Percentiles rank a stretch among this genome's conserved stretches.
Evolutionary conservation across 2,329 filamentous ascomycete genomes (phyloP).

Genomic region (Colletotrichum graminicola): DNA sequence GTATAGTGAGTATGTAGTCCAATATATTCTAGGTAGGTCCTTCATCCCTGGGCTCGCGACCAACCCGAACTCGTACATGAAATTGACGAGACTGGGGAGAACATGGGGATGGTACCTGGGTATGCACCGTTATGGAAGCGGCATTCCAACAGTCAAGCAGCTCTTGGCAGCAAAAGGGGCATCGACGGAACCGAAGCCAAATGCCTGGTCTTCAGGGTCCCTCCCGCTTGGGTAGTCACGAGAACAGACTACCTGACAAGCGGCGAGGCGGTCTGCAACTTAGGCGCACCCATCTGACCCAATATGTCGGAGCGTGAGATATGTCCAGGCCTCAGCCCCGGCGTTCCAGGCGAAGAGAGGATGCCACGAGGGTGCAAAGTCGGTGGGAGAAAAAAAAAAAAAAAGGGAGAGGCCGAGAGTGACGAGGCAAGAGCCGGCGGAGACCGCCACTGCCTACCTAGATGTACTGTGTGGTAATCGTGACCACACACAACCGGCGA

Average conservation of each 20-base stretch:
- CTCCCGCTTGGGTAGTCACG: conserved; percentile 36
- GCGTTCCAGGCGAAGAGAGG: not conserved
- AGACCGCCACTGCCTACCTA: not conserved
- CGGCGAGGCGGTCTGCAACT: conserved; percentile 37
- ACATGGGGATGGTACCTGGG: not conserved
- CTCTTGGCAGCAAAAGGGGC: not conserved
- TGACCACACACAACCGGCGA: conserved; percentile 1
- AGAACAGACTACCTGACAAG: conserved; percentile 37
- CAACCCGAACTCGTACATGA: not conserved
- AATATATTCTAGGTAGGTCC: too few species aligned
- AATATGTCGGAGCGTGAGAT: conserved; percentile 1
- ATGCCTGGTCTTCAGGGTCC: conserved; percentile 40
- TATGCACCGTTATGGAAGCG: conserved; percentile 2
- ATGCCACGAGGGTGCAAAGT: not conserved
- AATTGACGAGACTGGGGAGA: not conserved
- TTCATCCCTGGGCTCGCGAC: too few species aligned
- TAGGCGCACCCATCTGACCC: conserved; percentile 28
- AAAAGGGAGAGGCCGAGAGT: not conserved
- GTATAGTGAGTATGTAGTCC: too few species aligned
- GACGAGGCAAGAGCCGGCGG: not conserved
- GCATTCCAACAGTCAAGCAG: not conserved
- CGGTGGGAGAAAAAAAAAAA: not conserved
- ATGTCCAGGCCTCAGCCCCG: conserved; percentile 12
- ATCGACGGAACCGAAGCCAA: conserved; percentile 26
- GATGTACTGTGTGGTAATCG: conserved; percentile 3